Percentiles rank a stretch among this genome's conserved stretches.
Conservation (phyloP, 2,329 filamentous ascomycete species). For the Cyphellophora attinorum region DNA sequence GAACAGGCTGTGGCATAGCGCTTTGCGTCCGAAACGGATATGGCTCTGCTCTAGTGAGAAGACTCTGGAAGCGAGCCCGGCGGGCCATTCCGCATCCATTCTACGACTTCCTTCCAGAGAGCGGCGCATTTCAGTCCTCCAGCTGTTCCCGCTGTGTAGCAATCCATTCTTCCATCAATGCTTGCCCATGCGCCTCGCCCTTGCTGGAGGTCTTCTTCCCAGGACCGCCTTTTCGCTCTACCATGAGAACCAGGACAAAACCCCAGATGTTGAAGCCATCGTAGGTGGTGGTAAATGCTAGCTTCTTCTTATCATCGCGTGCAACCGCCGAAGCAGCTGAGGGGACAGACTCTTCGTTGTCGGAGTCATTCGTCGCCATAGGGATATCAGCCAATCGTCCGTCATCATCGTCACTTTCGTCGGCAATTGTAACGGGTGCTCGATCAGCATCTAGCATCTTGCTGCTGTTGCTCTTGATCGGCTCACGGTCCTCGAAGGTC, state of each 20-base stretch:
- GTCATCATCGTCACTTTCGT: slow-evolving; percentile 53
- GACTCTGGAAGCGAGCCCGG: no score
- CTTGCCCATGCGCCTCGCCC: slow-evolving; percentile 45
- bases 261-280: slow-evolving; percentile 96
- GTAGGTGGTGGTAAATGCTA: slow-evolving; percentile 76
- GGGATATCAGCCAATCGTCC: slow-evolving; percentile 15
- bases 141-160: slow-evolving; percentile 56
- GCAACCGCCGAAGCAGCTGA: slow-evolving; percentile 20
- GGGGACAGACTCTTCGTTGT: not conserved
- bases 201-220: slow-evolving; percentile 24
- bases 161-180: slow-evolving; percentile 78
- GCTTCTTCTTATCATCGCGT: slow-evolving; percentile 72
- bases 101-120: no score
- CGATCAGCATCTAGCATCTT: slow-evolving; percentile 47
- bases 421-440: slow-evolving; percentile 35
- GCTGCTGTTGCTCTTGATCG: slow-evolving; percentile 43
- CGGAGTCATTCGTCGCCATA: slow-evolving; percentile 7
- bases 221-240: slow-evolving; percentile 58
- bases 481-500: slow-evolving; percentile 52
- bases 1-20: no score
- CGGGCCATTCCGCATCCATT: no score
- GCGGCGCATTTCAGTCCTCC: slow-evolving; percentile 29
- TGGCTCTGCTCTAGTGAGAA: no score
- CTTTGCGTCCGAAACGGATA: no score
- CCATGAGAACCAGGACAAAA: slow-evolving; percentile 79